Percentiles rank a stretch among this genome's conserved stretches.
Evolutionary conservation across 345 rosid genomes (phyloP).

Genomic region (Cardiospermum halicacabum): DNA sequence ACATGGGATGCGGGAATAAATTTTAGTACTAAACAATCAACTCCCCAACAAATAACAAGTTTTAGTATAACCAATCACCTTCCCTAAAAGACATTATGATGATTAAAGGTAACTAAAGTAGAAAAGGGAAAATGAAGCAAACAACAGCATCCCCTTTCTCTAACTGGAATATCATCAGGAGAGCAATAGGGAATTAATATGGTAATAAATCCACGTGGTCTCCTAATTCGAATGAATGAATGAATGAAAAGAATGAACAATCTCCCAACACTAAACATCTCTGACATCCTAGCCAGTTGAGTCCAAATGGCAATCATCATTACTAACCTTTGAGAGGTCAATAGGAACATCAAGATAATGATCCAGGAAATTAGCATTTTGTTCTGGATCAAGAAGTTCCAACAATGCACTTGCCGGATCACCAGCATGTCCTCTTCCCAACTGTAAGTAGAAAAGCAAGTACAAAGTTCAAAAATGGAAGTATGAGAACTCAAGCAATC

Average conservation of each 20-base stretch:
- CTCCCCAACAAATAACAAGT: slow-evolving; percentile 1
- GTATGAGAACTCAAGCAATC: neutral
- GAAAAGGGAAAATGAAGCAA: neutral
- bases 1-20: slow-evolving; percentile 11
- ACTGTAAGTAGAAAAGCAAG: slow-evolving; percentile 37
- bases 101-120: neutral
- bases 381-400: slow-evolving; percentile 99
- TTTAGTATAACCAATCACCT: neutral
- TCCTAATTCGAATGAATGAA: neutral
- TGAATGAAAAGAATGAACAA: neutral
- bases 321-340: slow-evolving; percentile 83
- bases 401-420: slow-evolving; percentile 99
- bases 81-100: neutral
- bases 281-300: neutral
- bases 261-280: neutral
- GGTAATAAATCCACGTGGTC: neutral
- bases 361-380: slow-evolving; percentile 96
- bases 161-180: neutral
- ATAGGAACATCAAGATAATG: slow-evolving; percentile 98
- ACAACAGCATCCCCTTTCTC: neutral
- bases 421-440: slow-evolving; percentile 96
- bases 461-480: neutral
- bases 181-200: neutral
- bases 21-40: neutral
- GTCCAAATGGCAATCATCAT: slow-evolving; percentile 5